These are phyloP conservation scores for Hygrophila difformis DNA, from an alignment of 257 asterid species.

Conservation along the genomic window DNA sequence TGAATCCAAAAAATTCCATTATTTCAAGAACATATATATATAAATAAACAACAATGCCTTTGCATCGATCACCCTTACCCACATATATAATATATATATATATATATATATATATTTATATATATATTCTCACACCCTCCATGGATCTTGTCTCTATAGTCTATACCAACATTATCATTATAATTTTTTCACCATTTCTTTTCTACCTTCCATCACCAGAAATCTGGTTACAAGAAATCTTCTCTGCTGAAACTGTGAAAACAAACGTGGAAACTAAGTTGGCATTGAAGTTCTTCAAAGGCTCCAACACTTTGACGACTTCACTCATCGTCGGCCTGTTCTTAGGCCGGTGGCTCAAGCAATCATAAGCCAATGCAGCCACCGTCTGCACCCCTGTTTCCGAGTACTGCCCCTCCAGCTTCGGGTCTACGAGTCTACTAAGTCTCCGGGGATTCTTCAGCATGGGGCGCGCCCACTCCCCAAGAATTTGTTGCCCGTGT, in stretches of 20 bases:
- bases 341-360: conserved; percentile 47
- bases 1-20: no score
- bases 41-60: no score
- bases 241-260: conserved; percentile 27
- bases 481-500: conserved; percentile 36
- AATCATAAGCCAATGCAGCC: conserved; percentile 39
- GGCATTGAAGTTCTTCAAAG: conserved; percentile 30
- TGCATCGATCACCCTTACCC: no score
- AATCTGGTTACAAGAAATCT: no score
- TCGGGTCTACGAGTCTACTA: conserved; percentile 40
- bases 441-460: conserved; percentile 41
- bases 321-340: conserved; percentile 40
- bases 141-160: no score
- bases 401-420: conserved; percentile 50
- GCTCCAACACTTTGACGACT: conserved; percentile 30
- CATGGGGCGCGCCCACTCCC: conserved; percentile 51
- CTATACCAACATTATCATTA: no score
- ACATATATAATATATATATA: no score
- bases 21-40: no score
- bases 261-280: conserved; percentile 35
- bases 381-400: conserved; percentile 42
- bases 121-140: no score
- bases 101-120: no score
- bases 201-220: no score
- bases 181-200: no score